phyloP scores from a whole-genome alignment of 192 early-diverging fungal species.

The Glomus cerebriforme region DNA sequence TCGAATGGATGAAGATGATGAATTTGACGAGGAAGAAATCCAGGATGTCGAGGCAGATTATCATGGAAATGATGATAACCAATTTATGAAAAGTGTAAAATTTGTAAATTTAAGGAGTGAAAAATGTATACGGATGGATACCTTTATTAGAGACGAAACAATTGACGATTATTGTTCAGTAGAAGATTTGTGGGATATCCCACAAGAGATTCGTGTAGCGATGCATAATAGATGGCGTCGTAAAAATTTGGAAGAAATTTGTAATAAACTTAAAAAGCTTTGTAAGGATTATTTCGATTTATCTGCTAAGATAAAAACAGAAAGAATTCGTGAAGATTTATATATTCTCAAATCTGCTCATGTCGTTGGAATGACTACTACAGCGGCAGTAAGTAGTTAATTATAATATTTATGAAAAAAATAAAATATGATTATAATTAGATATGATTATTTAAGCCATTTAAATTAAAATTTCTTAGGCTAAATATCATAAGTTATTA shows the following conservation, averaged over 20 bases:
- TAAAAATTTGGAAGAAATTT: constrained; percentile 17
- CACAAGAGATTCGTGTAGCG: constrained; percentile 33
- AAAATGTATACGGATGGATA: constrained; percentile 34
- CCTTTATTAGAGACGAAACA: constrained; percentile 30
- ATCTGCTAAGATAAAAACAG: constrained; percentile 34
- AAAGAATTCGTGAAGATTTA: constrained; percentile 36
- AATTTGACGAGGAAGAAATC: constrained; percentile 55
- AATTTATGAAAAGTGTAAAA: constrained; percentile 13
- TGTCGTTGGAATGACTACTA: constrained; percentile 62
- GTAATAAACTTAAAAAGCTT: constrained; percentile 19
- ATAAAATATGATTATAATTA: neutral
- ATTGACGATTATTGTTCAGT: neutral
- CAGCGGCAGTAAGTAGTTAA: constrained; percentile 53
- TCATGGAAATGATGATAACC: constrained; percentile 38
- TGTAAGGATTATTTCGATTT: constrained; percentile 29
- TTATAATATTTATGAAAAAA: neutral
- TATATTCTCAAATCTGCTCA: constrained; percentile 34
- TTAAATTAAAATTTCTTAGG: constrained; percentile 32
- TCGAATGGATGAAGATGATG: constrained; percentile 42
- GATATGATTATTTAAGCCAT: neutral
- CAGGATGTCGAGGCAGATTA: constrained; percentile 47
- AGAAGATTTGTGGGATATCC: constrained; percentile 40
- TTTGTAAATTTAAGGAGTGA: constrained; percentile 34
- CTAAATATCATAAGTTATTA: constrained; percentile 58
- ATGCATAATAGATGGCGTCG: constrained; percentile 44